Conservation (phyloP, 2,329 filamentous ascomycete genomes). For the Pseudocercospora fuligena region DNA sequence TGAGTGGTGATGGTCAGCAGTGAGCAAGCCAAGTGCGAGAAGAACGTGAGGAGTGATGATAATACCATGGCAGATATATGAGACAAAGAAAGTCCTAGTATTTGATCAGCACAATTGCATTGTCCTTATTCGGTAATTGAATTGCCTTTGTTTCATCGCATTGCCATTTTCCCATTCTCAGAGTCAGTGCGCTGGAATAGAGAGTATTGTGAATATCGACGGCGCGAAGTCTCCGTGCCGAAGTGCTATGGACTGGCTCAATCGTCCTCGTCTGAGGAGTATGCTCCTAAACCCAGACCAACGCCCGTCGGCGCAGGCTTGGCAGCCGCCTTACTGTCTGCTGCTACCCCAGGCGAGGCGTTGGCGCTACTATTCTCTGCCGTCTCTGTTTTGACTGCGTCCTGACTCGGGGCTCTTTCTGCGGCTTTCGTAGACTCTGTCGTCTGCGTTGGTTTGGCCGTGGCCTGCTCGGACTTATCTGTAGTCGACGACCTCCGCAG, state of each 20-base stretch:
- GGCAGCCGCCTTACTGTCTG: conserved; percentile 3
- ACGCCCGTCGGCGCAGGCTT: conserved; percentile 5
- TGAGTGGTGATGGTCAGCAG: not conserved
- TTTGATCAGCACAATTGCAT: not conserved
- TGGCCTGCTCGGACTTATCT: conserved; percentile 18
- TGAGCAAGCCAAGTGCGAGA: not conserved
- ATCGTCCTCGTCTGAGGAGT: conserved; percentile 52
- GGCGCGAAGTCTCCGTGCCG: not conserved
- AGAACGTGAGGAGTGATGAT: not conserved
- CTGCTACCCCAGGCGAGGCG: conserved; percentile 27
- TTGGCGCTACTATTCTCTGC: not conserved
- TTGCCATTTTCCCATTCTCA: not conserved
- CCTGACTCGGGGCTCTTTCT: not conserved
- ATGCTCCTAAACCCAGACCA: conserved; percentile 46
- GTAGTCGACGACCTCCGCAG: conserved; percentile 45
- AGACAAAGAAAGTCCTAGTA: not conserved
- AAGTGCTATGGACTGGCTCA: conserved; percentile 20
- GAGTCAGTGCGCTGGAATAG: not conserved
- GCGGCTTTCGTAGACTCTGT: not conserved
- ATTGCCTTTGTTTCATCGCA: not conserved
- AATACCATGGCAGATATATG: not conserved
- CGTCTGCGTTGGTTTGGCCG: not conserved
- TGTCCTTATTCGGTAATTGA: not conserved
- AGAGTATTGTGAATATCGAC: not conserved
- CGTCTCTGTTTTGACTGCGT: conserved; percentile 1